These are phyloP conservation scores for Stipa capillata DNA, from an alignment of 176 grass and related monocot genomes.

Conservation along the genomic window DNA sequence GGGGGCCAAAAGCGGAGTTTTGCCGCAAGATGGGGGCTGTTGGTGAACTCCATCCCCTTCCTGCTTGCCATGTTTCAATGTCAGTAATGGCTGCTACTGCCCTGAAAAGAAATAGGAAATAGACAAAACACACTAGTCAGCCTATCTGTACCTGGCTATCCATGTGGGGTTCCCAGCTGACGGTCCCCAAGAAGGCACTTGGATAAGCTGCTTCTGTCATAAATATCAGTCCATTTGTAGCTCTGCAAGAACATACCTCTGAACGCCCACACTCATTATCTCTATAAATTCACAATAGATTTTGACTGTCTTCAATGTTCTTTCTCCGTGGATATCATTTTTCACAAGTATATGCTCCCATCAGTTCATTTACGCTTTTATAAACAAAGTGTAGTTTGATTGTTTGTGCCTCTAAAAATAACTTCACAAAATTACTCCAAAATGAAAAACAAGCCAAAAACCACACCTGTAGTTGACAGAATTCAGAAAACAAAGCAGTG, in stretches of 20 bases:
- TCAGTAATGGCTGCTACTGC: background rate
- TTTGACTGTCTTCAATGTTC: background rate
- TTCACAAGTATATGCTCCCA: background rate
- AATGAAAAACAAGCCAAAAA: background rate
- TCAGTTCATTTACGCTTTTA: background rate
- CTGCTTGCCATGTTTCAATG: slow-evolving; percentile 1
- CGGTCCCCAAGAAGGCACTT: slow-evolving; percentile 29
- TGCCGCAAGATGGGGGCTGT: slow-evolving; percentile 16
- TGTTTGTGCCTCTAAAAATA: background rate
- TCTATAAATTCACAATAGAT: background rate
- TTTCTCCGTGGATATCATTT: background rate
- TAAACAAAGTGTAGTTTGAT: background rate
- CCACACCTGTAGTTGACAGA: background rate
- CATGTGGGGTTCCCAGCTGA: slow-evolving; percentile 34
- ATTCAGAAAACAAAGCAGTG: background rate
- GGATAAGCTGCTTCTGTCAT: slow-evolving; percentile 31
- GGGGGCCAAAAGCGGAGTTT: too few species aligned
- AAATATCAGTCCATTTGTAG: slow-evolving; percentile 18
- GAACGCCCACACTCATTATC: background rate
- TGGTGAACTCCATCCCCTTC: slow-evolving; percentile 32
- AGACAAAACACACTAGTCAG: slow-evolving; percentile 10
- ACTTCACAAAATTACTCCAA: background rate
- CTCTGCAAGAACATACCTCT: background rate
- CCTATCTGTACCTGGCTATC: slow-evolving; percentile 22
- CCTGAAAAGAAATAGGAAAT: slow-evolving; percentile 12